Evolutionary conservation across 2,329 filamentous ascomycete genomes (phyloP), one percentile per base, ranked within the genome.

Genomic region (Monosporascus cannonballus): DNA sequence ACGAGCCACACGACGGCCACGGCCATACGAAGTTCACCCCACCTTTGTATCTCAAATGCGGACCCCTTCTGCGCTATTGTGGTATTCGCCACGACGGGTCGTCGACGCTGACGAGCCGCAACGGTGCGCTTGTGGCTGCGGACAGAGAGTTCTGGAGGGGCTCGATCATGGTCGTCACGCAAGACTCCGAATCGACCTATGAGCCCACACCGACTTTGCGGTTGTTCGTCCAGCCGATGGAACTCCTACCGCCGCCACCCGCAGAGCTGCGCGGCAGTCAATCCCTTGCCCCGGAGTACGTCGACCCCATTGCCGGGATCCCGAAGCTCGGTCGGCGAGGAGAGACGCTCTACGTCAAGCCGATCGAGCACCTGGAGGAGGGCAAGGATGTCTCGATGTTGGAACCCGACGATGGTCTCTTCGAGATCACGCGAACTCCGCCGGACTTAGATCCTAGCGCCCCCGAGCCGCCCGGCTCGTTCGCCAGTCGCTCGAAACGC

Each of bases 91-190:
- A 77, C 39, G 83, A 96, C 70, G 74, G 76, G 62, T 64, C 72
- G 47, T 64, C 73, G 0, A 65, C 67, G 27, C 66, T 72, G 34
- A 69, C 67, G 30, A 67, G 64, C 52, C 69, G 67, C 50, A 68
- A 67, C 59, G 67, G 64, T 57, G 59, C 64, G 2, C 52, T 64
- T 57, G 59, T 63, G 2, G 53, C 64, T 14, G 51, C 64, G 0
- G 85, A 90, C 44, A 81, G 84, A 49, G 90, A 96, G 62, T 84
- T 93, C 20, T 99, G 94, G 94, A 84, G 92, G 67, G 94, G 94
- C 5, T 95, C 85, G 55, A 80, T 97, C 53, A 91, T 99, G 90
- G 96, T 99, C 62, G 91, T 99, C 22, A 97, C 94, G 0, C 80
- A 85, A 50, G 93, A 99, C 64, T 79, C 83, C 2, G 81, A 87